phyloP scores from a whole-genome alignment of 768 basidiomycete species.

The Mycena leptocephala region DNA sequence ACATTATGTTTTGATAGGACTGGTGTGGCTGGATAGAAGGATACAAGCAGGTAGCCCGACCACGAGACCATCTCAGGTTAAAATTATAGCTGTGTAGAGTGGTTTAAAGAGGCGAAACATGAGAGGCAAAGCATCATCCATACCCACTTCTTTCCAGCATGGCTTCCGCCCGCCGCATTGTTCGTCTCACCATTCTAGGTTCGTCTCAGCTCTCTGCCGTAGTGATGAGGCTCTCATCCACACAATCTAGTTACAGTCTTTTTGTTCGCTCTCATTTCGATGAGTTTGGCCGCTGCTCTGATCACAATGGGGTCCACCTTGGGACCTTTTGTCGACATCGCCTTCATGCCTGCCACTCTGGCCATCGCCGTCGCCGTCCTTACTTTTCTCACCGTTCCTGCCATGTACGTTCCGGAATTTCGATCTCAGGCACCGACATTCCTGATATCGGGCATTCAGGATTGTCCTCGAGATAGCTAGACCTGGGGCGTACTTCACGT shows the following conservation, averaged over 20 bases:
- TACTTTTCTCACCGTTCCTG: not conserved
- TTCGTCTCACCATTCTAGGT: not conserved
- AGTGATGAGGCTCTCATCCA: not conserved
- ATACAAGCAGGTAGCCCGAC: not conserved
- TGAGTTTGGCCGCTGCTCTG: not conserved
- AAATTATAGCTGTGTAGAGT: not conserved
- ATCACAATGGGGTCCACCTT: not conserved
- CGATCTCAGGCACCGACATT: not conserved
- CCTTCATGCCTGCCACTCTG: not conserved
- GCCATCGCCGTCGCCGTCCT: not conserved
- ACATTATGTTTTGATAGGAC: too few relatives aligned
- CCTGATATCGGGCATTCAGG: not conserved
- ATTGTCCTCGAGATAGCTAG: not conserved
- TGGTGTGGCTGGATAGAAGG: too few relatives aligned
- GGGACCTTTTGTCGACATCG: not conserved
- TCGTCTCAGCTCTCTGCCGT: not conserved
- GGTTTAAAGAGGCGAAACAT: not conserved
- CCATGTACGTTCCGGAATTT: not conserved
- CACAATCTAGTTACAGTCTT: not conserved
- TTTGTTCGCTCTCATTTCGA: not conserved
- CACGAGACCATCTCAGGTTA: not conserved
- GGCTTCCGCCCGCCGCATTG: not conserved
- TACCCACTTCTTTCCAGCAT: not conserved
- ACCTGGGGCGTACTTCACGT: not conserved
- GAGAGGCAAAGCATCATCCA: not conserved